Percentiles rank a stretch among this genome's conserved stretches.
Evolutionary conservation across 75 land plant genomes (phyloP).

Genomic region (Cupressus sempervirens): DNA sequence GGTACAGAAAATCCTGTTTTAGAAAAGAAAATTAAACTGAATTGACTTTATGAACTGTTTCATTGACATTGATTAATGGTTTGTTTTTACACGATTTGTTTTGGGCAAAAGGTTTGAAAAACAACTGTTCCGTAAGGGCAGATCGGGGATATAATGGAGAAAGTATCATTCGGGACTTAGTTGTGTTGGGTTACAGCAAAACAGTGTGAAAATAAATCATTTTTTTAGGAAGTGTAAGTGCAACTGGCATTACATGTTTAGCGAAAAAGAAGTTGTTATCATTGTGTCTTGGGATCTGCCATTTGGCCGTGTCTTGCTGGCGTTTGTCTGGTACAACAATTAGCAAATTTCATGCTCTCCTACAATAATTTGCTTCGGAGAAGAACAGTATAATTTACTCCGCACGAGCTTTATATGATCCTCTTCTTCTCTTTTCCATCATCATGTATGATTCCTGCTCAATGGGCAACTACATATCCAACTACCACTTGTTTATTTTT

Average conservation of each 20-base stretch:
- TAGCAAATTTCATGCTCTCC: background rate
- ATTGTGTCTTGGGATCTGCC: conserved; percentile 1
- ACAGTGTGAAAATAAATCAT: background rate
- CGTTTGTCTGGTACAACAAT: conserved; percentile 4
- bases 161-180: background rate
- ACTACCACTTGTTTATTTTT: background rate
- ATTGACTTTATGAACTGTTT: background rate
- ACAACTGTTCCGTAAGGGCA: background rate
- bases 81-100: background rate
- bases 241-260: background rate
- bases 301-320: conserved; percentile 12
- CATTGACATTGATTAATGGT: background rate
- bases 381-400: background rate
- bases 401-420: background rate
- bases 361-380: conserved; percentile 1
- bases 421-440: background rate
- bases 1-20: background rate
- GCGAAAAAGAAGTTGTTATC: background rate
- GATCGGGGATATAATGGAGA: background rate
- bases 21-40: background rate
- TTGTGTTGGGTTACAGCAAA: background rate
- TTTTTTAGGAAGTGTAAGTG: background rate
- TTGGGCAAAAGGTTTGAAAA: background rate
- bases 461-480: background rate
- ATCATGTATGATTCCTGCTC: background rate